A percentile compares a stretch with the other conserved stretches of the same genome.
Evolutionary conservation across 176 grass and related monocot species (phyloP).

Genomic region (Aegilops longissima): DNA sequence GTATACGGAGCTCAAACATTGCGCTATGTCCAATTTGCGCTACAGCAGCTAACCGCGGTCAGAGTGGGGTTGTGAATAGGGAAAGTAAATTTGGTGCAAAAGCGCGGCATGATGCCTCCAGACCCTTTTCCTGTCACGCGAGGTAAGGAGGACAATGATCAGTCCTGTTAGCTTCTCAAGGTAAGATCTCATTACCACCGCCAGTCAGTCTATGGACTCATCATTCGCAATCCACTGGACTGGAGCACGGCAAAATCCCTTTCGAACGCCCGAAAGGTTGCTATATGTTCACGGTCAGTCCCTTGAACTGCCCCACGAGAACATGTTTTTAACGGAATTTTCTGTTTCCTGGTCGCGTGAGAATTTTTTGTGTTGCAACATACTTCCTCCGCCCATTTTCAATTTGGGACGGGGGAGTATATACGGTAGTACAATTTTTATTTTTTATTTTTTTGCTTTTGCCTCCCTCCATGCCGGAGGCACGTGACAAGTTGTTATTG

Average conservation of each 20-base stretch:
- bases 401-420: too few species aligned
- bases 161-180: background rate
- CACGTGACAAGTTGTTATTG: too few species aligned
- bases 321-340: too few species aligned
- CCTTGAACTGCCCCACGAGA: too few species aligned
- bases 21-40: background rate
- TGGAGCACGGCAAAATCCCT: background rate
- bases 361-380: too few species aligned
- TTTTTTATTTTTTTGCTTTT: too few species aligned
- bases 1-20: background rate
- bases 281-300: too few species aligned
- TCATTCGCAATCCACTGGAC: background rate
- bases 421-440: too few species aligned
- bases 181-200: conserved; percentile 12
- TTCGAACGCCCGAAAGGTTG: background rate
- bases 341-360: too few species aligned
- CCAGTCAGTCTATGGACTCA: background rate
- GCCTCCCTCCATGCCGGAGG: too few species aligned
- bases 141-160: conserved; percentile 27
- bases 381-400: too few species aligned
- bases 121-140: conserved; percentile 42
- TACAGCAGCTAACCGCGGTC: conserved; percentile 10
- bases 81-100: background rate
- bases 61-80: background rate
- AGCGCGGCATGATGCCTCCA: conserved; percentile 26